These are phyloP conservation scores for Blastocystis sp. DNA, from an alignment of 352 stramenopile genomes.

Conservation along the genomic window DNA sequence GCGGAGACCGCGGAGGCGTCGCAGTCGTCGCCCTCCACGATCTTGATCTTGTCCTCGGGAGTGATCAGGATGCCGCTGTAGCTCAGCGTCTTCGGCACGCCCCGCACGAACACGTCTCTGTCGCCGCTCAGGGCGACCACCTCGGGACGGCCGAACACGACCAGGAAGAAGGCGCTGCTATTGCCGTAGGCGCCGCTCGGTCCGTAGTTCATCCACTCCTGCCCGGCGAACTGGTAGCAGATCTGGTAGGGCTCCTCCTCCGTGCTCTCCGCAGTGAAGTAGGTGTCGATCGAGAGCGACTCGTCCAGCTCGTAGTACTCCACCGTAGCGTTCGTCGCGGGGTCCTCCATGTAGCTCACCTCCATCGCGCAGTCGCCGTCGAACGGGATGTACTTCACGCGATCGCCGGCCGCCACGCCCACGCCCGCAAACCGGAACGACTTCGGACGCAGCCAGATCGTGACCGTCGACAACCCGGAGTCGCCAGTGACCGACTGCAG, in stretches of 20 bases:
- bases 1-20: neutral
- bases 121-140: neutral
- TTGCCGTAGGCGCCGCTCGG: slow-evolving; percentile 11
- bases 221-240: slow-evolving; percentile 56
- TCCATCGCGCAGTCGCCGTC: neutral
- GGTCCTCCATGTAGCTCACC: slow-evolving; percentile 28
- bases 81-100: slow-evolving; percentile 32
- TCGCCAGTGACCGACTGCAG: neutral
- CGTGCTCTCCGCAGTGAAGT: slow-evolving; percentile 50
- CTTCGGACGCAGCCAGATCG: slow-evolving; percentile 51
- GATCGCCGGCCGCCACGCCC: slow-evolving; percentile 26
- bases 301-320: slow-evolving; percentile 37
- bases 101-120: slow-evolving; percentile 57
- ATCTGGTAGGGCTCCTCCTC: slow-evolving; percentile 44
- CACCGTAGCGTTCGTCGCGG: neutral
- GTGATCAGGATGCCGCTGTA: slow-evolving; percentile 18
- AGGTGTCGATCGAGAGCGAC: neutral
- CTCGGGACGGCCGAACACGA: slow-evolving; percentile 47
- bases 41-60: slow-evolving; percentile 6
- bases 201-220: slow-evolving; percentile 56
- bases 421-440: neutral
- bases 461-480: neutral
- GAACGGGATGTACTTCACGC: slow-evolving; percentile 46
- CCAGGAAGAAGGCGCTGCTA: neutral
- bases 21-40: slow-evolving; percentile 32